These are phyloP conservation scores for Bretschneidera sinensis DNA, from an alignment of 345 rosid genomes.

Conservation along the genomic window DNA sequence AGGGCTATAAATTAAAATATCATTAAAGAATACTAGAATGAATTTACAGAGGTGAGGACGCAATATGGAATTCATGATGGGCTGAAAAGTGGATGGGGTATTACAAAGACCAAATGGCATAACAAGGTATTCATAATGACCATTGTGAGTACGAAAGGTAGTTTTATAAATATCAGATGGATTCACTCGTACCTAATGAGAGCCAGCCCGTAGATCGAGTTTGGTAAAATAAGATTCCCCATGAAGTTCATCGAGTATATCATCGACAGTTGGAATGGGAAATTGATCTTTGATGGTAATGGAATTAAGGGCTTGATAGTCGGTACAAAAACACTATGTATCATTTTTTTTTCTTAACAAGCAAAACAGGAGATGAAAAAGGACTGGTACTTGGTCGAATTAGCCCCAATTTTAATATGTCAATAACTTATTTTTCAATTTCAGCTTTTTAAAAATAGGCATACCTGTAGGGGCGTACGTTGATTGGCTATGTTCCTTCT, in stretches of 20 bases:
- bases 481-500: too few relatives aligned
- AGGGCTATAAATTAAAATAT: too few relatives aligned
- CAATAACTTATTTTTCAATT: conserved; percentile 1
- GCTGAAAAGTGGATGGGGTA: not conserved
- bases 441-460: too few relatives aligned
- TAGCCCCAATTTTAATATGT: conserved; percentile 6
- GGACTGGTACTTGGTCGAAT: conserved; percentile 2
- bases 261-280: not conserved
- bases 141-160: too few relatives aligned
- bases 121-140: not conserved
- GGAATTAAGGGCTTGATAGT: not conserved
- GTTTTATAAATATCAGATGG: not conserved
- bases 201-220: not conserved
- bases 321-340: not conserved
- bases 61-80: too few relatives aligned
- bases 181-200: not conserved
- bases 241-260: conserved; percentile 1
- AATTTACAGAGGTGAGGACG: too few relatives aligned
- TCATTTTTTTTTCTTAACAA: conserved; percentile 3
- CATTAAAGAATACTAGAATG: too few relatives aligned
- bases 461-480: too few relatives aligned
- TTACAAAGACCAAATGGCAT: not conserved
- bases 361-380: conserved; percentile 7
- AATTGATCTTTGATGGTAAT: conserved; percentile 10
- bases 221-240: not conserved